Evolutionary conservation across 1,139 yeast species (phyloP), one percentile per base, ranked within the genome.

Genomic region (Taphrina betulina): DNA sequence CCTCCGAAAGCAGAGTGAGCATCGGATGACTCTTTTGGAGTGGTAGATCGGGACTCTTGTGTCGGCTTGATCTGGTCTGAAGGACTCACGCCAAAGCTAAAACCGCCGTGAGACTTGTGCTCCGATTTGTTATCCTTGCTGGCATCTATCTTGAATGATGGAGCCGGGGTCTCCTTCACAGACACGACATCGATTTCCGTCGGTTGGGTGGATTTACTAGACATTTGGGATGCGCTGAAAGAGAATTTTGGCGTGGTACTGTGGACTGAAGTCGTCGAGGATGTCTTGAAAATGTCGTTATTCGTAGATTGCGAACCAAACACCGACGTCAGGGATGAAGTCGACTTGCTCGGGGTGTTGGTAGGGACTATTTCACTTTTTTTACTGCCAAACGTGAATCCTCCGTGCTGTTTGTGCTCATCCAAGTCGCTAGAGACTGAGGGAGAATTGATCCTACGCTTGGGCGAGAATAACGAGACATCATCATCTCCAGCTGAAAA

Each of bases 231-330:
- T 5, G 38, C 29, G n/a, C 20, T 33, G 12, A 43, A 43, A 2
- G 48, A 43, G 19, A 43, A 43, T 12, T 20, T 43, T 14, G 48
- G 48, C 17, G 38, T 43, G 4, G 48, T 43, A 14, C 48, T 43
- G 29, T 8, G 8, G n/a, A 16, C 19, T 12, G 37, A 10, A 28
- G 12, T 7, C 7, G 31, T 8, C 7, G n/a, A 7, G 5, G 37
- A 12, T 5, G 8, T 34, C 14, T 16, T 16, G 14, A 34, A 34
- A 8, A 34, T 34, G 37, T 16, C 19, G 19, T n/a, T 34, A 5
- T 5, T 8, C 7, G n/a, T 5, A 16, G 16, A 5, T 16, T 8
- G 5, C 7, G 7, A 5, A 14, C 37, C 37, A 16, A 34, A 34
- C n/a, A 14, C 37, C 37, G 37, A 34, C 7, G 37, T 34, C 37